Conservation (phyloP, 495 filamentous ascomycete species). For the Zalerion maritima region DNA sequence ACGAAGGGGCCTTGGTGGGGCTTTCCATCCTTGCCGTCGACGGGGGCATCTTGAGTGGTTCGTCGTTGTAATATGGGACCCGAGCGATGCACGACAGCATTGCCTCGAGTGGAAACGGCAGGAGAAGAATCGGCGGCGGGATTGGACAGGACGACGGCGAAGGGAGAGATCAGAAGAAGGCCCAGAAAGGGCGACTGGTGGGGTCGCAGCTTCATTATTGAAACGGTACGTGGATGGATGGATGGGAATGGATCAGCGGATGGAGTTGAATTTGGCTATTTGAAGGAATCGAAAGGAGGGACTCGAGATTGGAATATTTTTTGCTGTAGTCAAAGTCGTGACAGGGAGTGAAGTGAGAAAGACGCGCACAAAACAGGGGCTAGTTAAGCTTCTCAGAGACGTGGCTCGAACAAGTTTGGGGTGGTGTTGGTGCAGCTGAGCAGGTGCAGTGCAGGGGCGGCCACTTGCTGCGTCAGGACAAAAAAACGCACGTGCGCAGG, state of each 20-base stretch:
- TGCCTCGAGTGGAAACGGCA: constrained; percentile 12
- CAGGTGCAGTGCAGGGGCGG: no score
- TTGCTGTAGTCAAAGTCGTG: no score
- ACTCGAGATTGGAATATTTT: no score
- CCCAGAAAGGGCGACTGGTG: constrained; percentile 24
- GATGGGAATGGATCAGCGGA: background rate
- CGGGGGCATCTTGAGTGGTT: constrained; percentile 73
- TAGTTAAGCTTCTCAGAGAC: no score
- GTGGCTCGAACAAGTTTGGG: no score
- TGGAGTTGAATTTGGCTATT: no score
- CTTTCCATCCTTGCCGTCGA: constrained; percentile 91
- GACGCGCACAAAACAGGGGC: no score
- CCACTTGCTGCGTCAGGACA: no score
- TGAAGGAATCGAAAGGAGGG: no score
- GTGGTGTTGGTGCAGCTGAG: no score
- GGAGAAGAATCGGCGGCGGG: constrained; percentile 10
- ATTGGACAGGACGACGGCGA: constrained; percentile 21
- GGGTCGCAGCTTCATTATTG: constrained; percentile 28
- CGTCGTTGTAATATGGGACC: constrained; percentile 2
- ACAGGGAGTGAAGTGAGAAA: no score
- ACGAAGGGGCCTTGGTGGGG: constrained; percentile 86
- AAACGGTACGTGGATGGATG: background rate
- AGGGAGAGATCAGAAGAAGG: constrained; percentile 30
- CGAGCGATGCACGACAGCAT: constrained; percentile 10
- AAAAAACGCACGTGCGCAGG: no score